Evolutionary conservation across 179 eudicot species (phyloP).

Genomic region (Sideroxylon spinosum): DNA sequence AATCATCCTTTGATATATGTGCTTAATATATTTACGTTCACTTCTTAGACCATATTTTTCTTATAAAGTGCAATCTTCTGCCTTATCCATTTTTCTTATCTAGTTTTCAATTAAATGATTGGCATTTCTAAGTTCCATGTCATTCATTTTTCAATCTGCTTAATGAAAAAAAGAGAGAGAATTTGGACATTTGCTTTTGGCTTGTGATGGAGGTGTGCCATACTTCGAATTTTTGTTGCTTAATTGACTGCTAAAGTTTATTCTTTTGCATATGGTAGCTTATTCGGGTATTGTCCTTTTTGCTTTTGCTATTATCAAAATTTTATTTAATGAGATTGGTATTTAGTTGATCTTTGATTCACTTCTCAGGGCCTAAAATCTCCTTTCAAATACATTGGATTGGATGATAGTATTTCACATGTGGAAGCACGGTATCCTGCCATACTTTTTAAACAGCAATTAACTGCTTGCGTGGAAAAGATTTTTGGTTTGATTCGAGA

Average conservation of each 20-base stretch:
- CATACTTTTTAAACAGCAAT: conserved; percentile 87
- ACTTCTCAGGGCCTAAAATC: conserved; percentile 51
- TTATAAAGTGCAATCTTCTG: neutral
- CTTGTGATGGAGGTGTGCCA: neutral
- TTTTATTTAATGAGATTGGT: neutral
- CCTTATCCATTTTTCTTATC: neutral
- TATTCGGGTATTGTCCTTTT: neutral
- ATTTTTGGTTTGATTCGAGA: conserved; percentile 97
- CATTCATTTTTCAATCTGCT: neutral
- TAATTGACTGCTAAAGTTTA: neutral
- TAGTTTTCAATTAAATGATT: neutral
- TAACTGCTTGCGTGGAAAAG: conserved; percentile 96
- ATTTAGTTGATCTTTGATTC: conserved; percentile 10
- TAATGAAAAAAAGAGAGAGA: neutral
- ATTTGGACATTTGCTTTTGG: neutral
- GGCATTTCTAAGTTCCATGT: neutral
- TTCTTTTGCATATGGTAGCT: neutral
- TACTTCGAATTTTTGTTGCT: neutral
- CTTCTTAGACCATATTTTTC: neutral
- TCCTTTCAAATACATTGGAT: conserved; percentile 63
- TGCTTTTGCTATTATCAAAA: neutral
- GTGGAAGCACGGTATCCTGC: conserved; percentile 95
- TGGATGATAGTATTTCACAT: conserved; percentile 78
- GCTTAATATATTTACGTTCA: too few relatives aligned
- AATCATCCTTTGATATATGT: too few relatives aligned